Base-by-base conservation (phyloP, 192 early-diverging fungal species). In the Pilobolus umbonatus region DNA sequence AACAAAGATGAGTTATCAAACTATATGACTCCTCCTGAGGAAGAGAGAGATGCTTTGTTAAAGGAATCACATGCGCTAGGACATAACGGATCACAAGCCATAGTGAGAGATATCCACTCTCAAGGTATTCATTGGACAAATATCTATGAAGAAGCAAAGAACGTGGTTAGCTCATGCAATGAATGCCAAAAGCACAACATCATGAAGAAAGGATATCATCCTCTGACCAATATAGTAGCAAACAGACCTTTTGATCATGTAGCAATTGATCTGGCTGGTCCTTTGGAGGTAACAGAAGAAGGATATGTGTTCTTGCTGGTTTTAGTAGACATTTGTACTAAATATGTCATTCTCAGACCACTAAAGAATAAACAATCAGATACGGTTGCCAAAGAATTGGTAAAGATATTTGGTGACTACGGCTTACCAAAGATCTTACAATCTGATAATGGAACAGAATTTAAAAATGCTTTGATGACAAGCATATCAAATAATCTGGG, bases 151-250 rank as follows among this genome's bases (percentile, higher is more conserved):
- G 62, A 70, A 36, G 58, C 56, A 10, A 17, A 60, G 0, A 39
- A 64, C 5, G 52, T 22, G 24, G 25, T 67, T 1, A 40, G 39
- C 32, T 15, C 28, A 24, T 73, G 71, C 42, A 12, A 22, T 12
- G n/a, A 10, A 26, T 73, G 71, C 40, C 55, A 56, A 46, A 11
- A 55, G 0, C 40, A 49, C 29, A 73, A 73, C 45, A 73, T 67
- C 11, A 50, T 38, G 4, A 45, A 39, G 6, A 62, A 60, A 39
- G 65, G 65, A 6, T 68, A 68, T 44, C 62, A 68, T 28, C 62
- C 66, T 0, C 9, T 72, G 3, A 22, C 21, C 31, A 36, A 64
- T 21, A 32, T 72, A 10, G 39, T 51, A 19, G 55, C 70, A 11
- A 21, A 28, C 14, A 14, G 54, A 28, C 70, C 64, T 32, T 60